Evolutionary conservation across 139 green algal genomes (phyloP).

Genomic region (Volvox africanus): DNA sequence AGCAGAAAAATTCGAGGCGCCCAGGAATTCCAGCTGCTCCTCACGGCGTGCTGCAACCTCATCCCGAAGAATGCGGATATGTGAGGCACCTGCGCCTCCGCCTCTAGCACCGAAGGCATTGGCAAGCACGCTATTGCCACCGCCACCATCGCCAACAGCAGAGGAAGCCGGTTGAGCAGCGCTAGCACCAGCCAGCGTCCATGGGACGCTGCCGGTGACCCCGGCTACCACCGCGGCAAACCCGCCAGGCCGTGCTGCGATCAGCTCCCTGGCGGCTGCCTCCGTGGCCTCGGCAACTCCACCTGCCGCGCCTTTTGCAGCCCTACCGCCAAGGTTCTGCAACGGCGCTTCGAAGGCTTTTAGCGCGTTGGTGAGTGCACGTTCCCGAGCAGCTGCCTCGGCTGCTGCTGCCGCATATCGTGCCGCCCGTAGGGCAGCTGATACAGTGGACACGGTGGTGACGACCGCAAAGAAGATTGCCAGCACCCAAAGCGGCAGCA

Average conservation of each 20-base stretch:
- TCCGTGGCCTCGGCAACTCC: neutral
- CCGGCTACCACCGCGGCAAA: neutral
- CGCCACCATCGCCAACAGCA: neutral
- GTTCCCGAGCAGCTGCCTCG: neutral
- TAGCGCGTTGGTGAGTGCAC: neutral
- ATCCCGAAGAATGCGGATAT: neutral
- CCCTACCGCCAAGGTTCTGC: neutral
- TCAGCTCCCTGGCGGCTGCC: neutral
- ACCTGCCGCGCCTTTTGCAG: neutral
- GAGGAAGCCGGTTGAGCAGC: neutral
- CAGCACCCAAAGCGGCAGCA: constrained; percentile 46
- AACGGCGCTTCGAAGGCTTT: constrained; percentile 5
- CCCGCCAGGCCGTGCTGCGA: neutral
- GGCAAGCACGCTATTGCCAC: neutral
- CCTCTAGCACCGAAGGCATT: neutral
- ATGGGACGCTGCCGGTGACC: neutral
- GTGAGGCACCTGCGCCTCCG: neutral
- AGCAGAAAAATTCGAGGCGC: neutral
- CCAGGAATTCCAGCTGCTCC: neutral
- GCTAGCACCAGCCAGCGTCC: neutral
- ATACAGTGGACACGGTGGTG: neutral
- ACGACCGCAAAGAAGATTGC: neutral
- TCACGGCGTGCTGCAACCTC: neutral
- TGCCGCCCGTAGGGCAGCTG: neutral
- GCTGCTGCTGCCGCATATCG: neutral